Evolutionary conservation across 257 asterid species (phyloP).

Genomic region (Solanum piurae): DNA sequence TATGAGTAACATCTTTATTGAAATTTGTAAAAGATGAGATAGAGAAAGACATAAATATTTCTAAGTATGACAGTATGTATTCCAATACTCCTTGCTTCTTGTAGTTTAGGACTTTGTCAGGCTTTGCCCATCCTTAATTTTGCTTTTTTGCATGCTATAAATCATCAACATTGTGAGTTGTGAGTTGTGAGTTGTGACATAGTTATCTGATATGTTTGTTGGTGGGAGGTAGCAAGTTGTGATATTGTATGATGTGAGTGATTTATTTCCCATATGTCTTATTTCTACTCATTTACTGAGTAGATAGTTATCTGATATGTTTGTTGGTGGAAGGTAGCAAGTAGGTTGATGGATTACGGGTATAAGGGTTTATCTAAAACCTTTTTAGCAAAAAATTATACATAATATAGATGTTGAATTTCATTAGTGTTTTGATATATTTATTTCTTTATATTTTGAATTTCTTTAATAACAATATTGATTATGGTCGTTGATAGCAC

Average conservation of each 20-base stretch:
- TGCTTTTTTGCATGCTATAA: neutral
- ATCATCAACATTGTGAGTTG: neutral
- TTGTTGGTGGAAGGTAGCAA: neutral
- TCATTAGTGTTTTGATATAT: neutral
- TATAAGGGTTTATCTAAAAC: neutral
- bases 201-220: neutral
- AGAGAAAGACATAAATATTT: slow-evolving; percentile 6
- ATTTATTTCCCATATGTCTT: no score
- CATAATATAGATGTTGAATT: neutral
- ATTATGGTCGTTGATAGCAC: neutral
- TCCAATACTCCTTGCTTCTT: neutral
- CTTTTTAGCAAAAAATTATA: neutral
- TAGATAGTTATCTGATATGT: neutral
- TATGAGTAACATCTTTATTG: slow-evolving; percentile 19
- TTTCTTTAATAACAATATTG: neutral
- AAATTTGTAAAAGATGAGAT: slow-evolving; percentile 19
- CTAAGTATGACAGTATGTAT: slow-evolving; percentile 6
- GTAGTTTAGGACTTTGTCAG: slow-evolving; percentile 1
- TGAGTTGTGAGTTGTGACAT: neutral
- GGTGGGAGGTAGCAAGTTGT: no score
- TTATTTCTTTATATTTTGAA: neutral
- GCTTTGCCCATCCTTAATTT: neutral
- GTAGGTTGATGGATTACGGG: no score
- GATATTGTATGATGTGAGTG: no score
- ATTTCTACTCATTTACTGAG: no score